A percentile compares a stretch with the other conserved stretches of the same genome.
Conservation (phyloP, 495 filamentous ascomycete genomes). For the Immersiella caudata region DNA sequence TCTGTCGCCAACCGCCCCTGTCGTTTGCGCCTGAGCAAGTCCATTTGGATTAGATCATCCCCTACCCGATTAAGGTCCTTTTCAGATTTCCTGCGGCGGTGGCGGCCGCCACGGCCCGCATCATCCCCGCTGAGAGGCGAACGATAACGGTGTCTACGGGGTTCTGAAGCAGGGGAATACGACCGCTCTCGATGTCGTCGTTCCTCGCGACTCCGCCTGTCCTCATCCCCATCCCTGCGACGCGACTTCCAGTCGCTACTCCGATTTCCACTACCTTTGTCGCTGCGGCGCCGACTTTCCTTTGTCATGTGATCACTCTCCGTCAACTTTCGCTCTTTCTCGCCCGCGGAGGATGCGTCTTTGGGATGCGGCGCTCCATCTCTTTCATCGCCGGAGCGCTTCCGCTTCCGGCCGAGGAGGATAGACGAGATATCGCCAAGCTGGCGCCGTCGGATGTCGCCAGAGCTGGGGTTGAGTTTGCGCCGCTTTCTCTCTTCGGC, state of each 20-base stretch:
- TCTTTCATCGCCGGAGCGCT: slow-evolving; percentile 28
- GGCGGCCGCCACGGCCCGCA: slow-evolving; percentile 10
- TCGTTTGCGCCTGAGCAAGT: slow-evolving; percentile 23
- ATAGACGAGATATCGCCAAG: slow-evolving; percentile 58
- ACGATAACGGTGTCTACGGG: slow-evolving; percentile 29
- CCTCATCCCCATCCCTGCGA: slow-evolving; percentile 20
- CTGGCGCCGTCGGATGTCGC: slow-evolving; percentile 54
- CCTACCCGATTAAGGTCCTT: slow-evolving; percentile 15
- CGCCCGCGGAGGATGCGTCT: not conserved
- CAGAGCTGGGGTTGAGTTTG: slow-evolving; percentile 40
- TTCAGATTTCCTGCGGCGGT: slow-evolving; percentile 17
- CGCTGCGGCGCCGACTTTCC: slow-evolving; percentile 12
- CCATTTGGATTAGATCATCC: slow-evolving; percentile 15
- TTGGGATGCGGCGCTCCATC: not conserved
- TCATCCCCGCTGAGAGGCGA: slow-evolving; percentile 29
- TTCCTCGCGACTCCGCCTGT: slow-evolving; percentile 11
- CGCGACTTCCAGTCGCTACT: slow-evolving; percentile 6
- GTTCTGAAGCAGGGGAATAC: slow-evolving; percentile 24
- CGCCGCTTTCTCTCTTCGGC: slow-evolving; percentile 45
- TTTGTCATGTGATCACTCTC: slow-evolving; percentile 11
- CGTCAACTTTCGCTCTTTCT: not conserved
- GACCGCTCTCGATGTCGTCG: slow-evolving; percentile 25
- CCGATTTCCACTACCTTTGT: slow-evolving; percentile 7
- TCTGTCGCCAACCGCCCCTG: slow-evolving; percentile 29
- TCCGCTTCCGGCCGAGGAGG: slow-evolving; percentile 46